Conservation (phyloP, 176 grass and related monocot species). For the Thalia dealbata region DNA sequence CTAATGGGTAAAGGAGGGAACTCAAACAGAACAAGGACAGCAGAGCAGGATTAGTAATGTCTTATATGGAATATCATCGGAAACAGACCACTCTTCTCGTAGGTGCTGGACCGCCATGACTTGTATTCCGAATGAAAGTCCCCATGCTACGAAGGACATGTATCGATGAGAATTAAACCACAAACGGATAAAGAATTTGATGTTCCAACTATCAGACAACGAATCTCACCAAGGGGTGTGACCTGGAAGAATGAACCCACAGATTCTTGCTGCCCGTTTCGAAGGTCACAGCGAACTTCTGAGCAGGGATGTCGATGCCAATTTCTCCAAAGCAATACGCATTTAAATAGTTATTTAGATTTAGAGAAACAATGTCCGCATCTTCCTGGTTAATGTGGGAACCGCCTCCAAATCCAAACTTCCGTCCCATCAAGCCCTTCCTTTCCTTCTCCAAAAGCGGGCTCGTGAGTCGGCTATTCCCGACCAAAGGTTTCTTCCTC, state of each 20-base stretch:
- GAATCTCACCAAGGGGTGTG: slow-evolving; percentile 71
- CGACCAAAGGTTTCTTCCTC: slow-evolving; percentile 50
- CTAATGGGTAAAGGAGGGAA: background rate
- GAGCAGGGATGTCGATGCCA: slow-evolving; percentile 48
- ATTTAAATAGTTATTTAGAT: slow-evolving; percentile 96
- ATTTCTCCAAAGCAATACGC: slow-evolving; percentile 97
- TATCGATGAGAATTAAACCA: background rate
- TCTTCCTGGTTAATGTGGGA: slow-evolving; percentile 17
- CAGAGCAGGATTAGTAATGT: background rate
- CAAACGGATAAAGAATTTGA: background rate
- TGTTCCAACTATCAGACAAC: background rate
- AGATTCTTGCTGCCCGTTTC: slow-evolving; percentile 97
- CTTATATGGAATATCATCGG: slow-evolving; percentile 11
- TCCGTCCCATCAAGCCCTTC: background rate
- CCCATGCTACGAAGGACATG: slow-evolving; percentile 39
- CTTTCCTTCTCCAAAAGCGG: slow-evolving; percentile 32
- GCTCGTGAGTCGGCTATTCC: slow-evolving; percentile 30
- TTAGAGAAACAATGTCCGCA: slow-evolving; percentile 49
- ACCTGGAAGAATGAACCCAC: slow-evolving; percentile 86
- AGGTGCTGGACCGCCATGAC: slow-evolving; percentile 66
- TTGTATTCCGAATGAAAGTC: slow-evolving; percentile 84
- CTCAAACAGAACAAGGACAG: background rate
- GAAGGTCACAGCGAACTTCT: slow-evolving; percentile 97
- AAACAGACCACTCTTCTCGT: slow-evolving; percentile 74
- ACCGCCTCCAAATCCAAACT: slow-evolving; percentile 16